These are phyloP conservation scores for Pythium insidiosum DNA, from an alignment of 352 stramenopile species.

Conservation along the genomic window DNA sequence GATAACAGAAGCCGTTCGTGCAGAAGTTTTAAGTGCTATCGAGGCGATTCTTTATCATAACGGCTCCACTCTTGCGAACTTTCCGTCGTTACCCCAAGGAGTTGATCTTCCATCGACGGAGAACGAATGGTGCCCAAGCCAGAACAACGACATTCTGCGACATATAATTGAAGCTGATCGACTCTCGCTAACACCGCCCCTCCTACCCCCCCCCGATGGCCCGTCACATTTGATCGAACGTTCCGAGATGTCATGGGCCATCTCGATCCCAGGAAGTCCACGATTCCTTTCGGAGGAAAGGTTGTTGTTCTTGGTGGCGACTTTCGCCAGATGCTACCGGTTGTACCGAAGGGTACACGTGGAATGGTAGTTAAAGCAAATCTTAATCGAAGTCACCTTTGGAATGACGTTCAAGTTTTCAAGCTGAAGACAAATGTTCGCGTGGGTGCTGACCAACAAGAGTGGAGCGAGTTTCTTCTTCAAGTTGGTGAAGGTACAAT, in stretches of 20 bases:
- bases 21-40: no score
- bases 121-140: not conserved
- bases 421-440: not conserved
- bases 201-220: no score
- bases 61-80: not conserved
- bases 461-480: slow-evolving; percentile 4
- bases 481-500: not conserved
- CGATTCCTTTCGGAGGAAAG: slow-evolving; percentile 2
- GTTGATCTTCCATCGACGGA: slow-evolving; percentile 2
- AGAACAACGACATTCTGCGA: not conserved
- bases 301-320: slow-evolving; percentile 1
- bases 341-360: not conserved
- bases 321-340: slow-evolving; percentile 7
- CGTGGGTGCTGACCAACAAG: not conserved
- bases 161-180: slow-evolving; percentile 2
- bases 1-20: no score
- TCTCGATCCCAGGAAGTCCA: not conserved
- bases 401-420: not conserved
- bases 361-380: not conserved
- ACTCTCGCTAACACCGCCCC: no score
- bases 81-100: not conserved
- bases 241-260: slow-evolving; percentile 4
- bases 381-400: not conserved
- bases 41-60: no score
- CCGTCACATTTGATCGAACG: slow-evolving; percentile 2